These are phyloP conservation scores for Picochlorum sp. DNA, from an alignment of 139 green algal genomes.

Conservation along the genomic window DNA sequence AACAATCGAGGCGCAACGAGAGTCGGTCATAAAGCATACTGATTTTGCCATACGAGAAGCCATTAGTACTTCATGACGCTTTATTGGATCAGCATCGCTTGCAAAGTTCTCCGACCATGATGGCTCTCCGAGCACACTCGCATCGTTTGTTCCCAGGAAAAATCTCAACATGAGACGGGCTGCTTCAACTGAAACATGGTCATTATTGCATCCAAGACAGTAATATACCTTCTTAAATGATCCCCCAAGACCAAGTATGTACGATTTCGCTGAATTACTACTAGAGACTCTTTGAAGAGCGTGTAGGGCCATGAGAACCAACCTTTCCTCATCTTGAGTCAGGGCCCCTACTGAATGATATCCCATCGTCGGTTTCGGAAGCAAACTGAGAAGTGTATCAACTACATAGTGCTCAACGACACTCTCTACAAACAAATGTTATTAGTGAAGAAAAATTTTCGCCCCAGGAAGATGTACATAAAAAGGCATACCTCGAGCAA, in stretches of 20 bases:
- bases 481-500: constrained; percentile 14
- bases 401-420: constrained; percentile 11
- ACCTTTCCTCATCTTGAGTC: constrained; percentile 20
- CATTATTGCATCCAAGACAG: constrained; percentile 41
- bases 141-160: constrained; percentile 46
- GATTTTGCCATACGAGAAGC: constrained; percentile 42
- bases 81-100: not conserved
- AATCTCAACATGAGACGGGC: constrained; percentile 60
- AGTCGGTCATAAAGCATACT: constrained; percentile 37
- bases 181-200: constrained; percentile 61
- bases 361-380: not conserved
- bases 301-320: constrained; percentile 56
- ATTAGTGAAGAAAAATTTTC: not conserved
- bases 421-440: not conserved
- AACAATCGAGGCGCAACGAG: constrained; percentile 26
- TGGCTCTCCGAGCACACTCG: constrained; percentile 21
- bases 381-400: constrained; percentile 18
- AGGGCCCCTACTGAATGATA: not conserved
- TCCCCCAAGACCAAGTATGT: constrained; percentile 19
- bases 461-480: not conserved
- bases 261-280: constrained; percentile 13
- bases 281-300: constrained; percentile 59
- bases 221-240: constrained; percentile 40
- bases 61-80: constrained; percentile 12
- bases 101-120: constrained; percentile 16